A percentile compares a stretch with the other conserved stretches of the same genome.
phyloP scores from a whole-genome alignment of 2,329 filamentous ascomycete species.

The Penicillium sp. region DNA sequence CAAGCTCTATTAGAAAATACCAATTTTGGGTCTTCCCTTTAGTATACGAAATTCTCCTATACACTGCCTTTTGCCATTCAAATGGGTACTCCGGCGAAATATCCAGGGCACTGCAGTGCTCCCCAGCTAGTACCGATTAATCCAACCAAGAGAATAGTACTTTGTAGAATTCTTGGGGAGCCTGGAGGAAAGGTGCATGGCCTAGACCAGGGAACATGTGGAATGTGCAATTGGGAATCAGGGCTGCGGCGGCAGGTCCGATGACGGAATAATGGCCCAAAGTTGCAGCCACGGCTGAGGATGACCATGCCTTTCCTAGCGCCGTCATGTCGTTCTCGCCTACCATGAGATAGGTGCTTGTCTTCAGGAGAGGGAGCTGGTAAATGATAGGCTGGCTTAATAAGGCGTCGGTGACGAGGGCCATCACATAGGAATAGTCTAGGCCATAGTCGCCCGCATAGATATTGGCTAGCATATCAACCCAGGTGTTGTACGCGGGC shows the following conservation, averaged over 20 bases:
- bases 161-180: slow-evolving; percentile 10
- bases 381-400: slow-evolving; percentile 13
- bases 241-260: slow-evolving; percentile 13
- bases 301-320: slow-evolving; percentile 13
- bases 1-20: too few species aligned
- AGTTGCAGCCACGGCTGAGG: slow-evolving; percentile 3
- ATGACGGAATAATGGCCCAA: slow-evolving; percentile 11
- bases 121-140: background rate
- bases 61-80: background rate
- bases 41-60: too few species aligned
- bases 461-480: slow-evolving; percentile 15
- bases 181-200: slow-evolving; percentile 18
- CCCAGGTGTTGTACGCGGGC: slow-evolving; percentile 13
- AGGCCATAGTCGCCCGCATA: slow-evolving; percentile 11
- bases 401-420: slow-evolving; percentile 14
- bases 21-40: too few species aligned
- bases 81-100: background rate
- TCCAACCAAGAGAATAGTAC: slow-evolving; percentile 7
- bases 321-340: slow-evolving; percentile 12
- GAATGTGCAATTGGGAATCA: slow-evolving; percentile 11
- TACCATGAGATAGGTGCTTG: slow-evolving; percentile 15
- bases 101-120: background rate
- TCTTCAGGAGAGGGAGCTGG: slow-evolving; percentile 13
- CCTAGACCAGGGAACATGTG: slow-evolving; percentile 17
- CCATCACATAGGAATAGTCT: slow-evolving; percentile 14